phyloP scores from a whole-genome alignment of 1,139 yeast species.

The Yarrowia galli region DNA sequence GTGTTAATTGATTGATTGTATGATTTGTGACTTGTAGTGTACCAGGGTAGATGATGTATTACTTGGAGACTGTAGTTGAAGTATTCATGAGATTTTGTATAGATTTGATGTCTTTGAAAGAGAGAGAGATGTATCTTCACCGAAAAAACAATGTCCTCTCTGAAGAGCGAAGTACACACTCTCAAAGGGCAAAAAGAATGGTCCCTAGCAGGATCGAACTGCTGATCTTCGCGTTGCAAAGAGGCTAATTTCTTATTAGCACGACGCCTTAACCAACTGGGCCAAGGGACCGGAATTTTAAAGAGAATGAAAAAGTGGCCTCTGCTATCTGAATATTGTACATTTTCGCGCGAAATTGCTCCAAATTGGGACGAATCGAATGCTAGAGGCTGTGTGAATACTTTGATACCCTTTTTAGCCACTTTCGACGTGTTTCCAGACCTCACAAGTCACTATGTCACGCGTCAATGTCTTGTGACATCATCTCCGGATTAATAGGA shows the following conservation, averaged over 20 bases:
- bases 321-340: neutral
- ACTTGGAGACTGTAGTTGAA: no score
- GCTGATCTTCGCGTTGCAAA: slow-evolving; percentile 59
- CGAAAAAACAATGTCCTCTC: no score
- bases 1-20: slow-evolving; percentile 12
- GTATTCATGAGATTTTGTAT: no score
- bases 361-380: neutral
- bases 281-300: slow-evolving; percentile 71
- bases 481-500: neutral
- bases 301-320: neutral
- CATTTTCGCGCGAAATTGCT: neutral
- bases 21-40: no score
- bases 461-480: neutral
- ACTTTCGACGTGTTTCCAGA: no score
- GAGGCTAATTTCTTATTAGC: slow-evolving; percentile 59
- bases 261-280: slow-evolving; percentile 92
- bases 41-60: no score
- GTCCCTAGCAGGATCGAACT: slow-evolving; percentile 89
- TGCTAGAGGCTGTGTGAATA: neutral
- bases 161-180: no score
- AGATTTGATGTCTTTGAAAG: no score
- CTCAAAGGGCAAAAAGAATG: slow-evolving; percentile 53
- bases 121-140: no score
- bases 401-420: no score
- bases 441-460: neutral